Conservation (phyloP, 805 yeast genomes). For the Zygotorulaspora danielsina region DNA sequence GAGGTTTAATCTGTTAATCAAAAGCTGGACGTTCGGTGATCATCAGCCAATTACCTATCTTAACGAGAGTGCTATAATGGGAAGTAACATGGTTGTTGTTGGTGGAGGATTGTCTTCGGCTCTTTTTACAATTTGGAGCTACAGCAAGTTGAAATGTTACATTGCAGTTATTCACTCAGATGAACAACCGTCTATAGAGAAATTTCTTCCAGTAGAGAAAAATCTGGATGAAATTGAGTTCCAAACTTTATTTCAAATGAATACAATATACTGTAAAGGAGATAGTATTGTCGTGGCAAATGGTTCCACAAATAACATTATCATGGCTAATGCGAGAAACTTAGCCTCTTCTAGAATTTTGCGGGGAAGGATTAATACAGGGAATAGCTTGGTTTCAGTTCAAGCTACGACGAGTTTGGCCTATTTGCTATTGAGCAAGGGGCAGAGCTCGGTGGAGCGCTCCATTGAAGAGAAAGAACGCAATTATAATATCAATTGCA, state of each 20-base stretch:
- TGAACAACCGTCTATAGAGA: slow-evolving; percentile 22
- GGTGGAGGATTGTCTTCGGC: slow-evolving; percentile 62
- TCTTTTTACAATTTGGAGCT: slow-evolving; percentile 71
- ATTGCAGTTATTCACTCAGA: slow-evolving; percentile 36
- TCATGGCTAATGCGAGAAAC: slow-evolving; percentile 18
- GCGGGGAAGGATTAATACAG: slow-evolving; percentile 6
- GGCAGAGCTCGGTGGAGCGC: too few relatives aligned
- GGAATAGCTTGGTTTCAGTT: slow-evolving; percentile 8
- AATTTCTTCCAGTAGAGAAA: slow-evolving; percentile 17
- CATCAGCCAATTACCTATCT: slow-evolving; percentile 49
- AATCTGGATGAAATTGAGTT: slow-evolving; percentile 8
- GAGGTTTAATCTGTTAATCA: slow-evolving; percentile 57
- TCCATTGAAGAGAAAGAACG: slow-evolving; percentile 3
- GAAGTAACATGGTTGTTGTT: slow-evolving; percentile 45
- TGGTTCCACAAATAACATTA: slow-evolving; percentile 17
- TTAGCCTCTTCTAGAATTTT: slow-evolving; percentile 12
- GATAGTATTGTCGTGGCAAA: slow-evolving; percentile 19
- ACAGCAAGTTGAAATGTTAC: slow-evolving; percentile 57
- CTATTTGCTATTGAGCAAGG: slow-evolving; percentile 13
- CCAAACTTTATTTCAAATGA: slow-evolving; percentile 3
- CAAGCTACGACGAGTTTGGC: slow-evolving; percentile 25
- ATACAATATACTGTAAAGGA: slow-evolving; percentile 13
- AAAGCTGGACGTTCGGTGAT: slow-evolving; percentile 56
- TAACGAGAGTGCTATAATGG: slow-evolving; percentile 34
- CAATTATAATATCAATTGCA: slow-evolving; percentile 12